Evolutionary conservation across 257 asterid genomes (phyloP).

Genomic region (Jaltomata sinuosa): DNA sequence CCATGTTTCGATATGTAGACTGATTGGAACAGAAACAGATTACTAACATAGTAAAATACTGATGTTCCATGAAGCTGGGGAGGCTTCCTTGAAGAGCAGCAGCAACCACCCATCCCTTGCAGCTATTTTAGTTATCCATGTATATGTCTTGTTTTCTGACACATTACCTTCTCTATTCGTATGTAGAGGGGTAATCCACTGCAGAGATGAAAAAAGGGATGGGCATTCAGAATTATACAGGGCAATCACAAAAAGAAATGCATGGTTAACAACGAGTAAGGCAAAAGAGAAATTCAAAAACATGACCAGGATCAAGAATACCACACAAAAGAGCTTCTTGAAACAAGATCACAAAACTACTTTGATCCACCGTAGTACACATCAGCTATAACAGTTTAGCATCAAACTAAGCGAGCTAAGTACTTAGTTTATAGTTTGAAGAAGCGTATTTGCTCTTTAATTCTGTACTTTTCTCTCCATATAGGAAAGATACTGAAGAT

Average conservation of each 20-base stretch:
- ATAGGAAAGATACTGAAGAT: not conserved
- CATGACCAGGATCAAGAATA: not conserved
- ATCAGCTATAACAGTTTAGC: not conserved
- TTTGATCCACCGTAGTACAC: not conserved
- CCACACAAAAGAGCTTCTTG: not conserved
- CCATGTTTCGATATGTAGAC: not conserved
- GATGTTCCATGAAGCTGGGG: conserved; percentile 65
- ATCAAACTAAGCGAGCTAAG: not conserved
- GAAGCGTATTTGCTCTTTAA: not conserved
- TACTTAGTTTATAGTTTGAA: not conserved
- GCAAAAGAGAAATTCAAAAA: not conserved
- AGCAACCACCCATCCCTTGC: conserved; percentile 68
- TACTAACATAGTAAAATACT: conserved; percentile 62
- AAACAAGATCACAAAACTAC: not conserved
- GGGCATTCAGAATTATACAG: not conserved
- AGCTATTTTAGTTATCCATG: not conserved
- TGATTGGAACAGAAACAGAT: conserved; percentile 8
- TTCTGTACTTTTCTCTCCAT: not conserved
- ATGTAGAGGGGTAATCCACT: not conserved
- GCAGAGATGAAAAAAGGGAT: not conserved
- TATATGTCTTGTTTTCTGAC: not conserved
- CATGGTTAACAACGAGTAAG: not conserved
- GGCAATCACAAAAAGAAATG: not conserved
- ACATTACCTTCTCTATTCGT: not conserved
- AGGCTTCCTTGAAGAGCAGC: conserved; percentile 68